A percentile compares a stretch with the other conserved stretches of the same genome.
Conservation (phyloP, 2,329 filamentous ascomycete genomes). For the Alternaria triticimaculans region DNA sequence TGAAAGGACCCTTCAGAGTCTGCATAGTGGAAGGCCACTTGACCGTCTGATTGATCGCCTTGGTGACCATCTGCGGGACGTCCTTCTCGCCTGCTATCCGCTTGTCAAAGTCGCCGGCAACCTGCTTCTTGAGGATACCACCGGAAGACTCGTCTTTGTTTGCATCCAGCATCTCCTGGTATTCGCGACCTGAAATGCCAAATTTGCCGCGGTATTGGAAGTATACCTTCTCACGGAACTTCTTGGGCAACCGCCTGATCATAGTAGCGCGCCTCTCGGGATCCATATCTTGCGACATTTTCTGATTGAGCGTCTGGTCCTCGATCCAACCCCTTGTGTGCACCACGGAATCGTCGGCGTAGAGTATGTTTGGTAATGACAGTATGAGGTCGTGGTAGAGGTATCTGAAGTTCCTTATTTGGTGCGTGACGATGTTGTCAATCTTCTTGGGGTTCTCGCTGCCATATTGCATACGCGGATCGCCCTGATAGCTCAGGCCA, state of each 20-base stretch:
- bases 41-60: constrained; percentile 85
- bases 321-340: constrained; percentile 66
- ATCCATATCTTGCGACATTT: constrained; percentile 88
- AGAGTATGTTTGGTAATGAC: constrained; percentile 86
- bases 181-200: constrained; percentile 81
- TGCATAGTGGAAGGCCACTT: constrained; percentile 91
- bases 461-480: constrained; percentile 91
- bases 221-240: constrained; percentile 88
- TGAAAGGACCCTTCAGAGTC: constrained; percentile 82
- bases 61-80: constrained; percentile 73
- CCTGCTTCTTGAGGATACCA: constrained; percentile 69
- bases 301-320: constrained; percentile 64
- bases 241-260: constrained; percentile 86
- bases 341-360: constrained; percentile 68
- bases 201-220: constrained; percentile 95
- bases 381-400: constrained; percentile 90
- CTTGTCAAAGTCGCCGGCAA: constrained; percentile 85
- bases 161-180: constrained; percentile 82
- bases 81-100: constrained; percentile 78
- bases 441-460: constrained; percentile 94
- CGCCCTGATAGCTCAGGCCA: constrained; percentile 90
- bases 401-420: constrained; percentile 88
- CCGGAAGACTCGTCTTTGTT: constrained; percentile 70
- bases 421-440: constrained; percentile 89
- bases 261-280: constrained; percentile 91